Evolutionary conservation across 345 rosid species (phyloP).

Genomic region (Luvunga scandens): DNA sequence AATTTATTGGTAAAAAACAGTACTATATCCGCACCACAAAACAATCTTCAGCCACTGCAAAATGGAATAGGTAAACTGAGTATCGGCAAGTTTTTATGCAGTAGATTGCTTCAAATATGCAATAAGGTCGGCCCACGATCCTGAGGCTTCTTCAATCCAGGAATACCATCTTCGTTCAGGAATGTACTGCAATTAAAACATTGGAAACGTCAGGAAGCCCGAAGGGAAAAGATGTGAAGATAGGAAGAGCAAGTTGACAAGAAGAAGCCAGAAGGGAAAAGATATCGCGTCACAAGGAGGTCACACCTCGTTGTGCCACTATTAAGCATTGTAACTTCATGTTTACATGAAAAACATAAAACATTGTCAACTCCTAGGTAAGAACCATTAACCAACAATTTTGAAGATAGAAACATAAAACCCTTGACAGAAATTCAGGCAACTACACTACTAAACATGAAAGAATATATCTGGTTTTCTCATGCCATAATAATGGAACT

Average conservation of each 20-base stretch:
- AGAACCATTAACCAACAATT: background rate
- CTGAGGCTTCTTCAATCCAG: slow-evolving; percentile 93
- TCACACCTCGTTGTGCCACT: background rate
- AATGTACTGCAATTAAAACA: slow-evolving; percentile 62
- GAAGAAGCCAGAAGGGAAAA: too few species aligned
- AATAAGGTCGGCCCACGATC: slow-evolving; percentile 89
- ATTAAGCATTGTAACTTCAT: background rate
- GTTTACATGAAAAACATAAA: background rate
- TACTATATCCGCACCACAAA: slow-evolving; percentile 12
- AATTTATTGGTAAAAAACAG: slow-evolving; percentile 31
- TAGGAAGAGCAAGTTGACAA: background rate
- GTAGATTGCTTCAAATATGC: slow-evolving; percentile 86
- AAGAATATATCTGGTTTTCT: background rate
- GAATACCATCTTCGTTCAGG: slow-evolving; percentile 99
- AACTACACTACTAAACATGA: background rate
- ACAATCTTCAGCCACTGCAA: slow-evolving; percentile 21
- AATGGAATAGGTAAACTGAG: slow-evolving; percentile 5
- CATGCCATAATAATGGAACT: background rate
- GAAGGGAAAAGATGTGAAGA: background rate
- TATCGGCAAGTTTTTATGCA: slow-evolving; percentile 28
- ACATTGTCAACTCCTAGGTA: background rate
- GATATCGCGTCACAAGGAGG: background rate
- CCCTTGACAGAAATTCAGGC: background rate
- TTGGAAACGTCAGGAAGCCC: background rate
- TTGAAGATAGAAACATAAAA: background rate